Percentiles rank a stretch among this genome's conserved stretches.
Evolutionary conservation across 805 yeast genomes (phyloP).

Genomic region (Teunomyces cretensis): DNA sequence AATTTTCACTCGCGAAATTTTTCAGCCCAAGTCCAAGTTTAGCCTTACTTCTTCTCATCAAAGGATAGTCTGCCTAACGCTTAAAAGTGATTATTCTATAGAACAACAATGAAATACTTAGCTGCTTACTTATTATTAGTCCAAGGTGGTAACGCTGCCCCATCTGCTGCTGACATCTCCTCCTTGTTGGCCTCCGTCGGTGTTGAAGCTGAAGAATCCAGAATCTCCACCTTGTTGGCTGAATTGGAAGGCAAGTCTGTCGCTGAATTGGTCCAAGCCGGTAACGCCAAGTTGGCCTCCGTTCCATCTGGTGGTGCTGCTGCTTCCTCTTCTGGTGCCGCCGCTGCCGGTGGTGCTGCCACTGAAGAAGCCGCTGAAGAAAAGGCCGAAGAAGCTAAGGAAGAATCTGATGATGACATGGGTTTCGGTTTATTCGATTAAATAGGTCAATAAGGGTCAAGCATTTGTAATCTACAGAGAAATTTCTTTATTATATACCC

Average conservation of each 20-base stretch:
- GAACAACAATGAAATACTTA: constrained; percentile 79
- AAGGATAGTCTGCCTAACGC: constrained; percentile 84
- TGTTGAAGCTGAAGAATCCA: constrained; percentile 89
- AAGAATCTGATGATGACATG: constrained; percentile 72
- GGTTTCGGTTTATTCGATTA: constrained; percentile 99
- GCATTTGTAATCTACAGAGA: constrained; percentile 2
- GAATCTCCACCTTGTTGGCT: constrained; percentile 73
- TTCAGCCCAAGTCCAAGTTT: constrained; percentile 7
- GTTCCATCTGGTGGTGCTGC: constrained; percentile 99
- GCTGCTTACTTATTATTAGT: constrained; percentile 99
- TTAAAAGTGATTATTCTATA: constrained; percentile 77
- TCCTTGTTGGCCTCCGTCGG: constrained; percentile 91
- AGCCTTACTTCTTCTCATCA: constrained; percentile 22
- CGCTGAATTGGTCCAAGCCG: constrained; percentile 88
- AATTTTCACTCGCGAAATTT: constrained; percentile 5
- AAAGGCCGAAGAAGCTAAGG: constrained; percentile 66
- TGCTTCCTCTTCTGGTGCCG: constrained; percentile 69
- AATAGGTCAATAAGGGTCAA: constrained; percentile 16
- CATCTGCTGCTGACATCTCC: constrained; percentile 90
- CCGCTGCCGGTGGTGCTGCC: constrained; percentile 69
- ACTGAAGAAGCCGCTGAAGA: constrained; percentile 73
- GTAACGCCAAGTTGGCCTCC: constrained; percentile 93
- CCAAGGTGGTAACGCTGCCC: constrained; percentile 94
- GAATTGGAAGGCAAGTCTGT: constrained; percentile 93
- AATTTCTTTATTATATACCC: background rate